These are phyloP conservation scores for Lipomyces kockii DNA, from an alignment of 805 yeast species.

Conservation along the genomic window DNA sequence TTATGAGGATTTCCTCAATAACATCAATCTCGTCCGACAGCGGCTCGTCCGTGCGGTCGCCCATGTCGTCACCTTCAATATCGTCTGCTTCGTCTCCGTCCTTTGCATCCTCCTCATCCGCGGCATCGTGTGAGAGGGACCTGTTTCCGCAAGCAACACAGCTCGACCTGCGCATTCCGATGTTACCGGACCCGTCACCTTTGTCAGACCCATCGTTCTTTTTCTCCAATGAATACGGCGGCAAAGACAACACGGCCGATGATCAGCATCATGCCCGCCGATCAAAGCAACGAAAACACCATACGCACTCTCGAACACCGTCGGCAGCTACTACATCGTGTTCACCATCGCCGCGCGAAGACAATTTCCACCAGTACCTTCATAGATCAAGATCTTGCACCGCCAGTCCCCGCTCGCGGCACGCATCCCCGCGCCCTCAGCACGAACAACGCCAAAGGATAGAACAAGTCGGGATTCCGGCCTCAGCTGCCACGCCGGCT, in stretches of 20 bases:
- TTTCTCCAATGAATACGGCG: background rate
- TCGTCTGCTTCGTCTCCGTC: conserved; percentile 13
- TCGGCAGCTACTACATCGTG: conserved; percentile 1
- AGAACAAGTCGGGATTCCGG: background rate
- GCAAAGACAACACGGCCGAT: background rate
- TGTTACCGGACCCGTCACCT: conserved; percentile 34
- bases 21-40: background rate
- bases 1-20: background rate
- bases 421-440: background rate
- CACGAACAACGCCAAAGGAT: conserved; percentile 1
- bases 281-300: conserved; percentile 5
- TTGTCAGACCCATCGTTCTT: conserved; percentile 25
- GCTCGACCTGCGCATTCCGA: conserved; percentile 31
- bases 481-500: background rate
- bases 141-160: conserved; percentile 24
- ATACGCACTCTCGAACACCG: background rate
- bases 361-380: background rate
- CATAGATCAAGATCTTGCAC: background rate
- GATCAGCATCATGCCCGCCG: background rate
- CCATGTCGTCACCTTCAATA: background rate
- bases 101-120: background rate
- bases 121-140: conserved; percentile 11
- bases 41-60: background rate
- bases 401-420: background rate
- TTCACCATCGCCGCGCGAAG: background rate